Evolutionary conservation across 164 flowering plant species (phyloP).

Genomic region (Dillenia turbinata): DNA sequence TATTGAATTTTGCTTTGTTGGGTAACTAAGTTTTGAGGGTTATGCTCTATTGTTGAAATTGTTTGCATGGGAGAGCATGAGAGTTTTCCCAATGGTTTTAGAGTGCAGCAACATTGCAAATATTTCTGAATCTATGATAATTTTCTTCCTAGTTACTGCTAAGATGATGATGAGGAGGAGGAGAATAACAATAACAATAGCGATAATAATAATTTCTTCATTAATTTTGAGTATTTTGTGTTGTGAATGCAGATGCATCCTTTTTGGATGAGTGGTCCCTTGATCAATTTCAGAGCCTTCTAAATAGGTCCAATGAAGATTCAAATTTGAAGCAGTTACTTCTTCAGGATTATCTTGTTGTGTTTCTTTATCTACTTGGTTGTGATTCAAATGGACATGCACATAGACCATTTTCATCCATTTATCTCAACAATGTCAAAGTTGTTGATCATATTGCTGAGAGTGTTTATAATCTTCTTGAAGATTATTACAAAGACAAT

Average conservation of each 20-base stretch:
- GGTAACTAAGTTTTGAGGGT: too few relatives aligned
- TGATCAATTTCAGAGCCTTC: slow-evolving; percentile 81
- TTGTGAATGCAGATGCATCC: slow-evolving; percentile 82
- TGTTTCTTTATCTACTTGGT: slow-evolving; percentile 90
- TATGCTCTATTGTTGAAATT: too few relatives aligned
- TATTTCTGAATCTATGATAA: too few relatives aligned
- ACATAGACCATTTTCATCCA: slow-evolving; percentile 83
- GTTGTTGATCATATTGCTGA: slow-evolving; percentile 85
- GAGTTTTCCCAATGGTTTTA: too few relatives aligned
- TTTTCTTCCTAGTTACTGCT: too few relatives aligned
- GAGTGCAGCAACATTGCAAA: too few relatives aligned
- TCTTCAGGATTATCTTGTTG: slow-evolving; percentile 64
- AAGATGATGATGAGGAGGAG: too few relatives aligned
- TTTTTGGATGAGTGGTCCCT: slow-evolving; percentile 99
- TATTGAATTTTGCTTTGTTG: too few relatives aligned
- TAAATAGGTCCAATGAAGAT: slow-evolving; percentile 73
- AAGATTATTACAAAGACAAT: slow-evolving; percentile 80
- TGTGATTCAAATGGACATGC: slow-evolving; percentile 99
- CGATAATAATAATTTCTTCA: too few relatives aligned
- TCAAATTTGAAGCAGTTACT: slow-evolving; percentile 63
- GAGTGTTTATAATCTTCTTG: slow-evolving; percentile 67
- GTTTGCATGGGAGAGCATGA: too few relatives aligned
- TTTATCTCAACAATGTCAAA: slow-evolving; percentile 92
- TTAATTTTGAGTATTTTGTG: too few relatives aligned
- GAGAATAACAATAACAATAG: too few relatives aligned